Base-by-base conservation (phyloP, 1,284 basidiomycete species). In the Tylopilus orsonianus region DNA sequence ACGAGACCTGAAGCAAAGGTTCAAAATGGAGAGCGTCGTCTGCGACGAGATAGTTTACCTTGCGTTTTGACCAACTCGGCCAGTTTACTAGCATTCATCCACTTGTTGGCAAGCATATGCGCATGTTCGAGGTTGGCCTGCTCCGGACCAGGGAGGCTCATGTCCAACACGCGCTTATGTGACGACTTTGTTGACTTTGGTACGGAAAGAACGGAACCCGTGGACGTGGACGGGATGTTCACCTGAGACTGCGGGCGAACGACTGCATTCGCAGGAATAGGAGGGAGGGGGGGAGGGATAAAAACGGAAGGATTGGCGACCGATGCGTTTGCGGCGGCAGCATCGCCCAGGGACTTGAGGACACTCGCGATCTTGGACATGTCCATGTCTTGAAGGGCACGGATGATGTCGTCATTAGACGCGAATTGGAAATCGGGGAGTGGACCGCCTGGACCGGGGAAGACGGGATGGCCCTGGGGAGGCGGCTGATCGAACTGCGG, bases 321-420 rank as follows among this genome's bases (percentile, higher is more conserved):
- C n/a, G 71, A 64, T 2, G 67, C 54, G 53, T 72, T 75, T n/a
- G 72, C 70, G 10, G 71, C 69, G 1, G 78, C 75, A 12, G 78
- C 77, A 30, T 84, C 84, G 7, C 79, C 78, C 0, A 87, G 69
- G 5, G 78, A 76, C 61, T 79, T 82, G 46, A 89, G 69, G 14
- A 81, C 81, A 40, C 73, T 76, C 0, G 83, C 78, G 48, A 90
- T 77, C 65, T 83, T 87, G 41, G 80, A 73, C 42, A 88, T 71
- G 56, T 90, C 87, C 53, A 89, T 71, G 46, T 82, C 78, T 59
- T 89, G 85, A 41, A 90, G 63, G 14, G 79, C 80, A 34, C 81
- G 83, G 37, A 89, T 66, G 36, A 90, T 75, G 45, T 88, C 84
- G 48, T 90, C 87, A 59, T 80, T 85, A n/a, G 83, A 82, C 8